Base-by-base conservation (phyloP, 2,329 filamentous ascomycete species). In the Hypoxylon sp. region DNA sequence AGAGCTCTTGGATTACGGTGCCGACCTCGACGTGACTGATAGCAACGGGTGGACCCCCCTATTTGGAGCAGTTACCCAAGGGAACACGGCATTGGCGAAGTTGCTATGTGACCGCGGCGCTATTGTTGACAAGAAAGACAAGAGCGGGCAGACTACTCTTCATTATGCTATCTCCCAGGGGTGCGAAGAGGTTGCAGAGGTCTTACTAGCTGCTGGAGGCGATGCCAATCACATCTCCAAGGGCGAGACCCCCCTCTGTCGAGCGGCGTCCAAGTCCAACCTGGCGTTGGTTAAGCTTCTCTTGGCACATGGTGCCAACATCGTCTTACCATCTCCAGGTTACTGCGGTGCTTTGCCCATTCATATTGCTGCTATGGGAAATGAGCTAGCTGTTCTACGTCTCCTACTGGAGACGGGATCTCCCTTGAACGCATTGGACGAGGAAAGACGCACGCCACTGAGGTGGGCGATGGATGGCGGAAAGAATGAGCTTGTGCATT, bases 81-180 rank as follows among this genome's bases (percentile, higher is more conserved):
- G 72, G n/a, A 66, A 64, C 31, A 37, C 64, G 19, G 37, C 31
- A 15, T 51, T 74, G 48, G 67, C 68, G 8, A 65, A 65, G 32
- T 47, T 73, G 6, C 39, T 74, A 15, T 74, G 73, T 54, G 56
- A 69, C 8, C 68, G 67, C 21, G 73, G 73, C 15, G 73, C 72
- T 19, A 56, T 62, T 19, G 55, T 67, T 15, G 73, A 74, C 52
- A 69, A 64, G 51, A 73, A 72, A 48, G 73, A 74, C 60, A 72
- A 68, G 59, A 70, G 66, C 21, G 66, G 70, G 15, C 68, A 73
- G 13, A 71, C 69, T 15, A 51, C 67, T 42, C 62, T 74, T 27
- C 73, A 73, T 47, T 74, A 74, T 19, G 70, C 73, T 27, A 69
- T 74, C 31, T 74, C 73, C 4, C 72, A 72, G 31, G 72, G 72